Evolutionary conservation across 2,329 filamentous ascomycete species (phyloP).

Genomic region (Alternaria infectoria): DNA sequence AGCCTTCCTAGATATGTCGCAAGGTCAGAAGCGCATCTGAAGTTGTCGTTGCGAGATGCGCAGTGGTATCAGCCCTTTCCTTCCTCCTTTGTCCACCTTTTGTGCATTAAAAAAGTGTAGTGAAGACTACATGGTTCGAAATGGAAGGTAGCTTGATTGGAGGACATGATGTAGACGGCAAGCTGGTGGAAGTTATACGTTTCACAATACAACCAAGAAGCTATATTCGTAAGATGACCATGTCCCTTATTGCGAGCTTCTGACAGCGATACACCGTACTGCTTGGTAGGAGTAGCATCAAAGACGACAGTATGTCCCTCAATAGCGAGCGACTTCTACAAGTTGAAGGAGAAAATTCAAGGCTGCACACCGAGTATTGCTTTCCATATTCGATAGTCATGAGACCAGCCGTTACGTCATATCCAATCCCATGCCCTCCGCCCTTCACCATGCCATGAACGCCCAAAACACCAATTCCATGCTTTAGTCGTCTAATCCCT

Average conservation of each 20-base stretch:
- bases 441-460: not conserved
- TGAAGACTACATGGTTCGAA: not conserved
- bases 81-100: too few species aligned
- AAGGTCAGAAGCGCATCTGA: too few species aligned
- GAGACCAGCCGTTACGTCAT: not conserved
- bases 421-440: not conserved
- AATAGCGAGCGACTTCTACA: not conserved
- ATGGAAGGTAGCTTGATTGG: fast-evolving
- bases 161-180: fast-evolving
- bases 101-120: not conserved
- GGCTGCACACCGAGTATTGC: not conserved
- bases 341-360: not conserved
- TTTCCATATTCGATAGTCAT: not conserved
- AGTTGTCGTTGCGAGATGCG: too few species aligned
- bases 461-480: not conserved
- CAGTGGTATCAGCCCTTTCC: too few species aligned
- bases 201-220: not conserved
- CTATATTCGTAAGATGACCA: not conserved
- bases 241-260: not conserved
- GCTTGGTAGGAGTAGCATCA: not conserved
- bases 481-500: not conserved
- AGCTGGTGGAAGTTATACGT: too few species aligned
- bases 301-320: not conserved
- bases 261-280: not conserved
- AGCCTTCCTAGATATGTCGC: too few species aligned